phyloP scores from a whole-genome alignment of 371 early-diverging fungal species.

The Syncephalastrum sp. region DNA sequence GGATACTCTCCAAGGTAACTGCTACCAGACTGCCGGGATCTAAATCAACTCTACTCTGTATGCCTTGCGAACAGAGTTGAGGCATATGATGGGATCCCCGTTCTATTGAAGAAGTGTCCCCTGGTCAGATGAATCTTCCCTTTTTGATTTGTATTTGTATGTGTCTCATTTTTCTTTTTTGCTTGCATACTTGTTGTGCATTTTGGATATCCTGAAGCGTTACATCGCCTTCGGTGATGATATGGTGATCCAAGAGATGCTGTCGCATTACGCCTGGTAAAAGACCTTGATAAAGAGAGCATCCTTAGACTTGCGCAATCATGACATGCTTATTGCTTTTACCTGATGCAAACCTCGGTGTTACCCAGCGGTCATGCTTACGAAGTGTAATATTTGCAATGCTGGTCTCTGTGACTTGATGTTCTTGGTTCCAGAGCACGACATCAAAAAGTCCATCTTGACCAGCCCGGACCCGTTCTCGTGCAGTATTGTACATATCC shows the following conservation, averaged over 20 bases:
- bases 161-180: conserved; percentile 3
- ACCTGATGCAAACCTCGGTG: conserved; percentile 48
- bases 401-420: conserved; percentile 56
- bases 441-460: conserved; percentile 51
- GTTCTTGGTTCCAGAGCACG: conserved; percentile 48
- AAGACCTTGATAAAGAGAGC: conserved; percentile 25
- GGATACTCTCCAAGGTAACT: too few relatives aligned
- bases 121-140: background rate
- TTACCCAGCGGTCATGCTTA: conserved; percentile 41
- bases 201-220: conserved; percentile 42
- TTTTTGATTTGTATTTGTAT: background rate
- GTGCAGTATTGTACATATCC: conserved; percentile 48
- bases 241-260: conserved; percentile 30
- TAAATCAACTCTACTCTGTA: conserved; percentile 7
- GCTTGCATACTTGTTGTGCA: conserved; percentile 37
- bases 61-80: conserved; percentile 6
- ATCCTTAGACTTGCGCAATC: background rate
- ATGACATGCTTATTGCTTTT: conserved; percentile 2
- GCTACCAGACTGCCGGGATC: too few relatives aligned
- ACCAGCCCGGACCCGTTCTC: conserved; percentile 37
- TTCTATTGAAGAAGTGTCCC: background rate
- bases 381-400: conserved; percentile 52
- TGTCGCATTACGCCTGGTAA: conserved; percentile 54
- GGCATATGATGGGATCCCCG: conserved; percentile 8
- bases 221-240: conserved; percentile 35